Conservation (phyloP, 257 asterid species). For the Gynochthodes officinalis region DNA sequence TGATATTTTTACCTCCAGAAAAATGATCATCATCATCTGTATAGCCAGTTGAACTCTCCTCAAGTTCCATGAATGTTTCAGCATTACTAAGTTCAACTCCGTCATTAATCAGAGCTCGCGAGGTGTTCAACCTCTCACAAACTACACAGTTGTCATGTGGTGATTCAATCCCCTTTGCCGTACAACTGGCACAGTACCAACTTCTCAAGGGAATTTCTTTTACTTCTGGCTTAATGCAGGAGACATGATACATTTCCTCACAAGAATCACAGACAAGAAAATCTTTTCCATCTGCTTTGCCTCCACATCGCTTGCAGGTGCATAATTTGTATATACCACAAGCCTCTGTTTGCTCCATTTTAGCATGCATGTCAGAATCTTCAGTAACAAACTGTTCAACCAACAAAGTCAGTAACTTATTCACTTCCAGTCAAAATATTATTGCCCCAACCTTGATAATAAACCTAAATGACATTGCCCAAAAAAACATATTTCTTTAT, state of each 20-base stretch:
- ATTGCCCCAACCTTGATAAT: background rate
- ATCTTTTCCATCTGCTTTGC: conserved; percentile 60
- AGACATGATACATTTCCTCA: conserved; percentile 76
- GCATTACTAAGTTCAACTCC: conserved; percentile 32
- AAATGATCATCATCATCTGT: conserved; percentile 27
- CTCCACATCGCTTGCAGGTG: conserved; percentile 62
- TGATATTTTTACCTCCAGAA: conserved; percentile 19
- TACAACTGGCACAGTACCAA: conserved; percentile 82
- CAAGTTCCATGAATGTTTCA: conserved; percentile 40
- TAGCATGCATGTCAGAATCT: conserved; percentile 40
- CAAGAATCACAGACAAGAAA: conserved; percentile 87
- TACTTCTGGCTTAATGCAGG: conserved; percentile 72
- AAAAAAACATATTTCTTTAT: background rate
- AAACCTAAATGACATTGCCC: background rate
- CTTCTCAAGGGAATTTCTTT: conserved; percentile 63
- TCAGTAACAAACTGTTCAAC: conserved; percentile 38
- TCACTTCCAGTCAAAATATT: conserved; percentile 1
- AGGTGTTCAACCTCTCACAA: conserved; percentile 57
- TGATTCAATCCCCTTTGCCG: conserved; percentile 53
- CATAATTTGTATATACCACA: conserved; percentile 31
- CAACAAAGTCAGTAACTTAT: background rate
- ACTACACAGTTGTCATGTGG: conserved; percentile 75
- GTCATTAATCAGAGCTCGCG: conserved; percentile 26
- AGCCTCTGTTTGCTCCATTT: conserved; percentile 44
- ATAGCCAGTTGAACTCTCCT: conserved; percentile 54